Conservation (phyloP, 2,329 filamentous ascomycete species). For the Cladobotryum mycophilum region DNA sequence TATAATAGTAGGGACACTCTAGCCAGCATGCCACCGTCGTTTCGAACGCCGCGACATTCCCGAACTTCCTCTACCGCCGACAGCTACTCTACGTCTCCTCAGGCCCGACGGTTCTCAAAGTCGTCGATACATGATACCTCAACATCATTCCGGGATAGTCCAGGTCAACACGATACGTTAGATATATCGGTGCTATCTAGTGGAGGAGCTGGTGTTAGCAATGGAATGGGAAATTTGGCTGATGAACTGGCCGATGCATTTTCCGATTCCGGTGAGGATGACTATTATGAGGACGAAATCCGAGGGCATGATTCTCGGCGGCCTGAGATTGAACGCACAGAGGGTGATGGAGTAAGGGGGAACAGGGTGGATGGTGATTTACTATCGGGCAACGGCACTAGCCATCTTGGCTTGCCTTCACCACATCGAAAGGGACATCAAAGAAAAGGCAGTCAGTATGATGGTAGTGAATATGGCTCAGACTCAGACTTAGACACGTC, state of each 20-base stretch:
- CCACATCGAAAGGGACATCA: slow-evolving; percentile 41
- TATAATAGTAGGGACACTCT: background rate
- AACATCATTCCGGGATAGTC: slow-evolving; percentile 43
- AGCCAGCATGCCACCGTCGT: slow-evolving; percentile 33
- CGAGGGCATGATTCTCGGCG: slow-evolving; percentile 1
- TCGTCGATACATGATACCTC: slow-evolving; percentile 45
- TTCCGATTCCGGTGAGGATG: slow-evolving; percentile 56
- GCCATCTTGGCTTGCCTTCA: slow-evolving; percentile 36
- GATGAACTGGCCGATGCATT: slow-evolving; percentile 74
- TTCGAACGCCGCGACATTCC: slow-evolving; percentile 53
- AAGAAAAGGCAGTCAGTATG: slow-evolving; percentile 54
- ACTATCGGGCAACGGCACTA: slow-evolving; percentile 28
- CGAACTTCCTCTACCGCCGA: slow-evolving; percentile 52
- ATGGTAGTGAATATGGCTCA: slow-evolving; percentile 68
- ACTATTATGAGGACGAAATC: slow-evolving; percentile 38
- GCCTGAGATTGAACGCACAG: background rate
- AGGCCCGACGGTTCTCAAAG: slow-evolving; percentile 43
- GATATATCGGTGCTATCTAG: slow-evolving; percentile 41
- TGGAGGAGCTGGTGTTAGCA: slow-evolving; percentile 37
- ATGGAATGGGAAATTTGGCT: slow-evolving; percentile 68
- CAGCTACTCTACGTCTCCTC: slow-evolving; percentile 39
- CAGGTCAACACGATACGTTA: slow-evolving; percentile 42
- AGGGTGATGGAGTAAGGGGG: background rate
- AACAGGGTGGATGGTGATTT: slow-evolving; percentile 4
- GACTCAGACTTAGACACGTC: slow-evolving; percentile 63